Evolutionary conservation across 352 stramenopile genomes (phyloP), one percentile per base, ranked within the genome.

Genomic region (Phytopythium chamaehyphon): DNA sequence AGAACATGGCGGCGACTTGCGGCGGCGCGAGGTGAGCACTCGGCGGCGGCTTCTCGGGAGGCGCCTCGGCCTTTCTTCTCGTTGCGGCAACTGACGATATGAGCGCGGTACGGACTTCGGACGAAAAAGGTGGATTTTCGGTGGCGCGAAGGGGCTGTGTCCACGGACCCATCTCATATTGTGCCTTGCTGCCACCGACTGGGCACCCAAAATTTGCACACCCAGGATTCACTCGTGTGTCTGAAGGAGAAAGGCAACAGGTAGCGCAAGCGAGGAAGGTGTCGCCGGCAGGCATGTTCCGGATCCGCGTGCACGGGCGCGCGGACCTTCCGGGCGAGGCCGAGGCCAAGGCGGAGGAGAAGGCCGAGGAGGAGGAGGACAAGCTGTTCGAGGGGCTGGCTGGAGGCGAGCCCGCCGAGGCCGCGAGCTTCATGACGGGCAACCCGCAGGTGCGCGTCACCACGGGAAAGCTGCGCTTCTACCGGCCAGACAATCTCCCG

Each of bases 381-480:
- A 68, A 66, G 50, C 15, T 47, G 9, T 14, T 61, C 31, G n/a
- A 18, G 21, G 55, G 54, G 19, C 50, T 46, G n/a, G n/a, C n/a
- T n/a, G 6, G 14, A 43, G 6, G 36, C 23, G 54, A 78, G 47
- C 59, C 64, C 11, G 40, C 62, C 31, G 50, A 65, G 24, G 67
- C 59, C 47, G 72, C 79, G 26, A 62, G 48, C 28, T 93, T 93
- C 57, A 53, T 91, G 40, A 77, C 83, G 6, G 83, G 83, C 40
- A 93, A 93, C 49, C 78, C 83, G 50, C 83, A 87, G 49, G 83
- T 93, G 33, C 73, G 74, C 38, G 69, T 91, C 21, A 85, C 73
- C 36, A 88, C 80, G 1, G 83, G 83, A 53, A 88, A 86, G 33
- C 56, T 93, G 54, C 83, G 83, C 38, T 93, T 93, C 72, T 93